phyloP scores from a whole-genome alignment of 257 asterid genomes.

The Capsicum chinense region DNA sequence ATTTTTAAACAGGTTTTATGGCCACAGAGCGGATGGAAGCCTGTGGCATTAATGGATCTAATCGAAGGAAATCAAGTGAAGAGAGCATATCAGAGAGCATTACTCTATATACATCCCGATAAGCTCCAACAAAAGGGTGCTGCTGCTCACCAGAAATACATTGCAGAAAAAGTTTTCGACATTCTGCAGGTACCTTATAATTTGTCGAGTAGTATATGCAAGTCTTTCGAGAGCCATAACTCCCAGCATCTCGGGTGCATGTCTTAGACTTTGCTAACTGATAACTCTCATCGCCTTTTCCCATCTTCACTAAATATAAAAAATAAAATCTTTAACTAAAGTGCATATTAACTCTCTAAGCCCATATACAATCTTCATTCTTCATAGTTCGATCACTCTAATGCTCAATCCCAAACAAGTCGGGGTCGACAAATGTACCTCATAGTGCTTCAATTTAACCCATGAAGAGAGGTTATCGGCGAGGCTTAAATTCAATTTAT shows the following conservation, averaged over 20 bases:
- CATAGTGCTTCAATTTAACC: background rate
- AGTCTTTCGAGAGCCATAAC: background rate
- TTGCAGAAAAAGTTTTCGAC: conserved; percentile 86
- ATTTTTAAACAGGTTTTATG: conserved; percentile 70
- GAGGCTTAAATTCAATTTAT: background rate
- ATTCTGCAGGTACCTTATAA: conserved; percentile 74
- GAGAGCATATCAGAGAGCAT: conserved; percentile 84
- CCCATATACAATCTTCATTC: background rate
- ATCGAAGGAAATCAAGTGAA: conserved; percentile 80
- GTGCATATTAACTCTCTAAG: background rate
- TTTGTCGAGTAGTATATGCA: background rate
- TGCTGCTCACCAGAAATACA: conserved; percentile 67
- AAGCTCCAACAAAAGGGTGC: conserved; percentile 96
- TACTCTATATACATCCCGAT: conserved; percentile 89
- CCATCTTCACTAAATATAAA: background rate
- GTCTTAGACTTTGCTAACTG: no score
- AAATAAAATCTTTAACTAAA: background rate
- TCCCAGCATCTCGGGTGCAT: background rate
- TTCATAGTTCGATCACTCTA: background rate
- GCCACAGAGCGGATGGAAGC: conserved; percentile 87
- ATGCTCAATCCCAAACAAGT: background rate
- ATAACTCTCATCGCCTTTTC: no score
- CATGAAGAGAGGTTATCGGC: background rate
- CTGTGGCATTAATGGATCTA: conserved; percentile 85
- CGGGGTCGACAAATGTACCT: background rate